Evolutionary conservation across 2,329 filamentous ascomycete species (phyloP), one percentile per base, ranked within the genome.

Genomic region (Verticillium longisporum): DNA sequence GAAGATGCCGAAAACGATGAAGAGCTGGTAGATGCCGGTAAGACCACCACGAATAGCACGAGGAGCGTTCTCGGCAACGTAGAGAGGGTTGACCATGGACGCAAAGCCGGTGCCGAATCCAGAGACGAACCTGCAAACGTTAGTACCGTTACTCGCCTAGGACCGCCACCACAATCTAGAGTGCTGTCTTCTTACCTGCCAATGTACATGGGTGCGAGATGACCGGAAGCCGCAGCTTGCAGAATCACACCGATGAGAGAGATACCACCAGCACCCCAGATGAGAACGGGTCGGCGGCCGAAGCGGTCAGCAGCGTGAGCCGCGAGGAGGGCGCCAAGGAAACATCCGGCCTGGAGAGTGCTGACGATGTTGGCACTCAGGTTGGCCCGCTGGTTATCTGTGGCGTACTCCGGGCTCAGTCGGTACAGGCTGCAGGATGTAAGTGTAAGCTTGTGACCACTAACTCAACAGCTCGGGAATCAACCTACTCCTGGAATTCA

Each of bases 71-170:
- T 77, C 75, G 2, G 75, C 69, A 54, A 77, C 74, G 62, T 77
- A 77, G 0, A 77, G 70, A 1, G 75, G 75, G 3, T 79, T 78
- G 18, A 80, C 74, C 18, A 81, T 72, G 2, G 79, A 80, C 0
- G 78, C 78, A 33, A 78, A 76, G 7, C 80, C 80, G 62, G 82
- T 79, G 5, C 80, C 80, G 26, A 83, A 66, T 50, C 81, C 80
- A 38, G 78, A 77, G 60, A 82, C 75, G 56, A 66, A 56, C 66
- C 69, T 3, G 69, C 72, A 72, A 61, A 7, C 65, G 66, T 37
- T 66, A 18, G 32, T 37, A 4, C 31, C 9, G 11, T 14, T 36
- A 33, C 14, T 26, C 13, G 34, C 34, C 26, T 31, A 31, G 26
- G 26, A 31, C 26, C 26, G 26, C 26, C 26, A 31, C 26, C 26